Conservation (phyloP, 768 basidiomycete genomes). For the Trametes coccinea region DNA sequence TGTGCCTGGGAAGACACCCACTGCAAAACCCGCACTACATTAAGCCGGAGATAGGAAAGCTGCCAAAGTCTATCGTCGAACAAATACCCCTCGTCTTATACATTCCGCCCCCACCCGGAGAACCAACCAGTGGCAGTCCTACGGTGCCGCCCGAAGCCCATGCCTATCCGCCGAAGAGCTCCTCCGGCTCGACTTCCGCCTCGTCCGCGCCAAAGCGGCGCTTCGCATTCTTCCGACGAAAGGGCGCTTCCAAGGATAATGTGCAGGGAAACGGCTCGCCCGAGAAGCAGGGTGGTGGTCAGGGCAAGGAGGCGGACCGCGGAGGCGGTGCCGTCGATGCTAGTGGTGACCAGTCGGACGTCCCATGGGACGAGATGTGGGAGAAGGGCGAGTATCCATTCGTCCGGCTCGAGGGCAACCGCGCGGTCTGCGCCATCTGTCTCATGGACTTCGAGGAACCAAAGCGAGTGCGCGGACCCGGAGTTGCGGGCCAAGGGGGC, state of each 20-base stretch:
- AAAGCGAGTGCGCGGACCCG: slow-evolving; percentile 37
- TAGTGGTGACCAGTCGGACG: slow-evolving; percentile 34
- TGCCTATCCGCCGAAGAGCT: slow-evolving; percentile 60
- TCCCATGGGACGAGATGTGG: slow-evolving; percentile 79
- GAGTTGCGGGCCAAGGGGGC: slow-evolving; percentile 28
- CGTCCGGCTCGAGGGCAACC: slow-evolving; percentile 77
- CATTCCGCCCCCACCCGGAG: slow-evolving; percentile 75
- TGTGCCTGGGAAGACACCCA: slow-evolving; percentile 80
- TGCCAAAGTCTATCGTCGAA: slow-evolving; percentile 71
- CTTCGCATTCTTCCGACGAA: slow-evolving; percentile 50
- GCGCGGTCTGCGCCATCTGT: slow-evolving; percentile 84
- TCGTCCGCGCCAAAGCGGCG: slow-evolving; percentile 41
- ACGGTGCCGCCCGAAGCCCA: slow-evolving; percentile 50
- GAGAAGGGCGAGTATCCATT: slow-evolving; percentile 78
- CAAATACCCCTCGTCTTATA: slow-evolving; percentile 83
- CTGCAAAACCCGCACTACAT: slow-evolving; percentile 72
- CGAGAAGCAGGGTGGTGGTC: slow-evolving; percentile 14
- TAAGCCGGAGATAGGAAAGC: slow-evolving; percentile 76
- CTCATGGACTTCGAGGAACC: slow-evolving; percentile 85
- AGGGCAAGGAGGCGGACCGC: slow-evolving; percentile 12
- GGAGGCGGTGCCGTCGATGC: slow-evolving; percentile 2
- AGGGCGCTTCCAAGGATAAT: slow-evolving; percentile 27
- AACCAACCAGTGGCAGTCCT: slow-evolving; percentile 24
- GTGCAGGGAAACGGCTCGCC: background rate
- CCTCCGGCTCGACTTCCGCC: slow-evolving; percentile 15